These are phyloP conservation scores for Solanum megistacrolobum DNA, from an alignment of 257 asterid species.

Conservation along the genomic window DNA sequence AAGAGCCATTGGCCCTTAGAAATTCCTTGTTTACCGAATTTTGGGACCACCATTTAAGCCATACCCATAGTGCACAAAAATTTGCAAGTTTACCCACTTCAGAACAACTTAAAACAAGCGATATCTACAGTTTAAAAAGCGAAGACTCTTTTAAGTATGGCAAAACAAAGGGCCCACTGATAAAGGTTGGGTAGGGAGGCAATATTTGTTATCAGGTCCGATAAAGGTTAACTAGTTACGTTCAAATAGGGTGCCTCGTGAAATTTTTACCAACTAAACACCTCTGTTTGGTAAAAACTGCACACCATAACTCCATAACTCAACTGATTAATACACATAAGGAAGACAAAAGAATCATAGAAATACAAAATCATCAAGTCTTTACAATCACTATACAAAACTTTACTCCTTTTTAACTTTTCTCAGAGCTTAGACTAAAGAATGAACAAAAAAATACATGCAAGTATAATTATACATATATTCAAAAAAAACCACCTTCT, in stretches of 20 bases:
- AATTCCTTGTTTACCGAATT: neutral
- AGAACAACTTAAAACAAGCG: neutral
- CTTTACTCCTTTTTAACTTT: neutral
- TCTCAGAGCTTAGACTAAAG: neutral
- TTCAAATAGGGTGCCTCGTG: neutral
- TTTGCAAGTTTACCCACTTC: neutral
- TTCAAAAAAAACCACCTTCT: slow-evolving; percentile 6
- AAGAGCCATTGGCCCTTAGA: neutral
- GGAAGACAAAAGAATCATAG: neutral
- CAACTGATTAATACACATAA: neutral
- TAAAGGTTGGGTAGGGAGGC: neutral
- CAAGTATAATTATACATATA: neutral
- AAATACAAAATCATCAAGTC: neutral
- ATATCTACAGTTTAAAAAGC: neutral
- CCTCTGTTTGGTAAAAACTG: neutral
- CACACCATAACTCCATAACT: neutral
- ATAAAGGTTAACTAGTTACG: neutral
- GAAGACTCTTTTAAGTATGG: neutral
- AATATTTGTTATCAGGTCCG: neutral
- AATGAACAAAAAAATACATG: neutral
- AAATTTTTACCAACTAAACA: neutral
- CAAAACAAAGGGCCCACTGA: neutral
- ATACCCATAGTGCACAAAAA: neutral
- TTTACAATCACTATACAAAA: neutral
- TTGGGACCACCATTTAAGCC: neutral